Evolutionary conservation across 2,329 filamentous ascomycete species (phyloP).

Genomic region (Salinomyces thailandicus): DNA sequence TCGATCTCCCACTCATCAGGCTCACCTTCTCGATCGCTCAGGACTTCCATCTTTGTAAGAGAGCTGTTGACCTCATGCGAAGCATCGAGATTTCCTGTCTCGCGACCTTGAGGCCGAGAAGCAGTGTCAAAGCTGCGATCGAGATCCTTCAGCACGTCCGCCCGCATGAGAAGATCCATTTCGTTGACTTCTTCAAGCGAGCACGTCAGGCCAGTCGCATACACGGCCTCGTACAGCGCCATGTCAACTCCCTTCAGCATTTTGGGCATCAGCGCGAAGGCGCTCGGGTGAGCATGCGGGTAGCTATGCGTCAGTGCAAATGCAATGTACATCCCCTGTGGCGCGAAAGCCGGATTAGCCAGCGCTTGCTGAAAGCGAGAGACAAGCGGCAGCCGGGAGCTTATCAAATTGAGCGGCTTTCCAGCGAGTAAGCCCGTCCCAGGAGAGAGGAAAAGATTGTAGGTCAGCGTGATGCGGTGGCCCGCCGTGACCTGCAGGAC

Average conservation of each 20-base stretch:
- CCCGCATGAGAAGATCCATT: no score
- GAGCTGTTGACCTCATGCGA: no score
- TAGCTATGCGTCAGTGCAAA: slow-evolving; percentile 17
- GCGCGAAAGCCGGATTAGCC: slow-evolving; percentile 27
- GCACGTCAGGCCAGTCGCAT: slow-evolving; percentile 7
- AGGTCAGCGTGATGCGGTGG: slow-evolving; percentile 48
- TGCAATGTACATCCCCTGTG: slow-evolving; percentile 12
- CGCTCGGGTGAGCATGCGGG: slow-evolving; percentile 12
- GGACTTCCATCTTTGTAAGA: no score
- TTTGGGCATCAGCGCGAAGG: slow-evolving; percentile 11
- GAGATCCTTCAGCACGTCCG: no score
- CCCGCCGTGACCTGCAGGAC: slow-evolving; percentile 41
- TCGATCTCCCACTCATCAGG: no score
- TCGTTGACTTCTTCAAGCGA: slow-evolving; percentile 2
- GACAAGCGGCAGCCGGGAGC: slow-evolving; percentile 29
- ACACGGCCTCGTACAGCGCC: slow-evolving; percentile 13
- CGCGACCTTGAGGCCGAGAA: no score
- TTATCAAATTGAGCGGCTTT: slow-evolving; percentile 20
- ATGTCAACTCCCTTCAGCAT: slow-evolving; percentile 21
- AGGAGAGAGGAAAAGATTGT: slow-evolving; percentile 43
- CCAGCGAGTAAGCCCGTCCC: slow-evolving; percentile 25
- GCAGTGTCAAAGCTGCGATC: no score
- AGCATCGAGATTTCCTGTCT: no score
- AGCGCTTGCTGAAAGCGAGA: slow-evolving; percentile 25
- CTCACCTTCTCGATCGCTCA: no score